Evolutionary conservation across 768 basidiomycete genomes (phyloP).

Genomic region (Tylopilus vinaceipallidus): DNA sequence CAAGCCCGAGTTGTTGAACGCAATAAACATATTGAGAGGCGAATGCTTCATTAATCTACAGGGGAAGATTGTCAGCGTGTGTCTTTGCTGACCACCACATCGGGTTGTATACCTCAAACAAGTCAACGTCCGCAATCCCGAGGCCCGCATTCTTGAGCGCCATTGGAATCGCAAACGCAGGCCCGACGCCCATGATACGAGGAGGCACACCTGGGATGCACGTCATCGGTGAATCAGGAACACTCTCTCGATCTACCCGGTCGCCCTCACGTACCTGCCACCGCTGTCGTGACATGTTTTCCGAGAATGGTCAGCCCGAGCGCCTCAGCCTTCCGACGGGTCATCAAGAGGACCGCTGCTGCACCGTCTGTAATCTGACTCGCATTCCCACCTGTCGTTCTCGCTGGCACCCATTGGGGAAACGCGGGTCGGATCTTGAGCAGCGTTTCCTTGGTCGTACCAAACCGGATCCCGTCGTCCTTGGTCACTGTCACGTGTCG

Average conservation of each 20-base stretch:
- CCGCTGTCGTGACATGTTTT: slow-evolving; percentile 71
- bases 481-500: slow-evolving; percentile 53
- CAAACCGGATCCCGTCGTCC: slow-evolving; percentile 78
- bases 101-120: slow-evolving; percentile 60
- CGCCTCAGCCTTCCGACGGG: slow-evolving; percentile 71
- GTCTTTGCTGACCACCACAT: background rate
- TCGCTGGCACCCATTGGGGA: slow-evolving; percentile 73
- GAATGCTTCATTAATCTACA: slow-evolving; percentile 88
- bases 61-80: background rate
- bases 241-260: background rate
- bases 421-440: slow-evolving; percentile 71
- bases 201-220: slow-evolving; percentile 58
- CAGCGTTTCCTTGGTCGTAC: slow-evolving; percentile 66
- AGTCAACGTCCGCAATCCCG: slow-evolving; percentile 64
- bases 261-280: slow-evolving; percentile 48
- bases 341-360: slow-evolving; percentile 82
- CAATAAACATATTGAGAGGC: slow-evolving; percentile 81
- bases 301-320: slow-evolving; percentile 72
- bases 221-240: background rate
- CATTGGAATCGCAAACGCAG: slow-evolving; percentile 78
- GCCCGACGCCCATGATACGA: slow-evolving; percentile 87
- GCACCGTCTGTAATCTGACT: slow-evolving; percentile 85
- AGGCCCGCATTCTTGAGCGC: slow-evolving; percentile 69
- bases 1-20: slow-evolving; percentile 61
- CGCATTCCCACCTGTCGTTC: slow-evolving; percentile 84